Percentiles rank a stretch among this genome's conserved stretches.
phyloP scores from a whole-genome alignment of 495 filamentous ascomycete species.

The Penicillium steckii region DNA sequence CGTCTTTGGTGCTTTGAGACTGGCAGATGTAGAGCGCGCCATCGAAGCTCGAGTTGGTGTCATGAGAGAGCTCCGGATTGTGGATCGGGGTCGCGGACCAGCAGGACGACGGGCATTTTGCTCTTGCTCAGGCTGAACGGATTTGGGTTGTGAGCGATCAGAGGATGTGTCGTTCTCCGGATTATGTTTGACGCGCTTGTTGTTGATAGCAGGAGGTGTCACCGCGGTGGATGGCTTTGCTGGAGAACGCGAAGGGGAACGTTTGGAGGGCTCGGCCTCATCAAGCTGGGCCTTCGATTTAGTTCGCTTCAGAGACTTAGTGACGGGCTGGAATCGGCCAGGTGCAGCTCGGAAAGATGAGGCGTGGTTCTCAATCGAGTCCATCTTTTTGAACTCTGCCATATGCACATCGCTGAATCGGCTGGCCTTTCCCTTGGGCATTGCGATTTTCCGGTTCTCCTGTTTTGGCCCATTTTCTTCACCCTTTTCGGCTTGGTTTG shows the following conservation, averaged over 20 bases:
- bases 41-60: constrained; percentile 82
- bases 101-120: constrained; percentile 41
- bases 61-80: constrained; percentile 53
- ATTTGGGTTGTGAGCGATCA: constrained; percentile 1
- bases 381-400: constrained; percentile 93
- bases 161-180: constrained; percentile 59
- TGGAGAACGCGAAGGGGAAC: constrained; percentile 37
- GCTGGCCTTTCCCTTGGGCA: constrained; percentile 70
- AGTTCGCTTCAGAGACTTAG: constrained; percentile 65
- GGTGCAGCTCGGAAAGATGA: constrained; percentile 71
- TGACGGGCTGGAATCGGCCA: constrained; percentile 53
- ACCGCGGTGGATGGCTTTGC: constrained; percentile 34
- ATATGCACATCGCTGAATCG: constrained; percentile 82
- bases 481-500: constrained; percentile 39
- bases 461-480: constrained; percentile 32
- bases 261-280: constrained; percentile 43
- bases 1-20: constrained; percentile 55
- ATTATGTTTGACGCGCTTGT: constrained; percentile 66
- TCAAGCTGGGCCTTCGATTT: constrained; percentile 74
- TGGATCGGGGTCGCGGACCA: constrained; percentile 38
- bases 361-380: constrained; percentile 83
- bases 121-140: constrained; percentile 21
- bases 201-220: constrained; percentile 17
- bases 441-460: constrained; percentile 68
- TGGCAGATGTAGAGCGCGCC: constrained; percentile 54